Evolutionary conservation across 257 asterid species (phyloP), one percentile per base, ranked within the genome.

Genomic region (Solanum ossicruentum): DNA sequence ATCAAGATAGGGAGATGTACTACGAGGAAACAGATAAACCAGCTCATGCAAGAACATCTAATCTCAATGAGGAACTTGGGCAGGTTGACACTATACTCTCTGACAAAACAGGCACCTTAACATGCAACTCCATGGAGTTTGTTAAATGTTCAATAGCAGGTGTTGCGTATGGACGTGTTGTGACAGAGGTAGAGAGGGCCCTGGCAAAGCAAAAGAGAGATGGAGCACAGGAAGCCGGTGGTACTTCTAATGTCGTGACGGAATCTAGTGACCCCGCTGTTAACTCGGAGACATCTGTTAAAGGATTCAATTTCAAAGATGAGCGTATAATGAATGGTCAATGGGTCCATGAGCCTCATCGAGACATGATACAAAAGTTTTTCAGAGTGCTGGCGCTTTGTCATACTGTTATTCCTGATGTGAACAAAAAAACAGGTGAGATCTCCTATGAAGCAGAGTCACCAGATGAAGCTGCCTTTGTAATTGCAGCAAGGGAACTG

Each of bases 391-490:
- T 96, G 84, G 98, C 99, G 0, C 88, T 94, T 83, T 96, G 99
- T 89, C 99, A 96, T 85, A 96, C 98, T 1, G 98, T 97, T 80
- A 95, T 96, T 89, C 98, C 99, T 10, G 99, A 96, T 60, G 91
- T 94, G 75, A 81, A 89, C 87, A 82, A 87, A 84, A 92, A 90
- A 87, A 87, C 94, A 5, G 91, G 93, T 47, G 94, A 93, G 83
- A 92, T 95, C 85, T 83, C 93, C 10, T 96, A 95, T 78, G 99
- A 95, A 91, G 99, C 99, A 10, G 99, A 96, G 92, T 96, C 98
- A 17, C 99, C 99, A 1, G 99, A 96, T 90, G 99, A 96, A 89
- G 94, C 98, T 83, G 98, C 98, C 16, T 96, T 96, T 87, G 99
- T 96, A 60, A 90, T 95, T 88, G 95, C 99, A 83, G 98, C 99